Evolutionary conservation across 2,329 filamentous ascomycete species (phyloP), one percentile per base, ranked within the genome.

Genomic region (Trichoderma sp.): DNA sequence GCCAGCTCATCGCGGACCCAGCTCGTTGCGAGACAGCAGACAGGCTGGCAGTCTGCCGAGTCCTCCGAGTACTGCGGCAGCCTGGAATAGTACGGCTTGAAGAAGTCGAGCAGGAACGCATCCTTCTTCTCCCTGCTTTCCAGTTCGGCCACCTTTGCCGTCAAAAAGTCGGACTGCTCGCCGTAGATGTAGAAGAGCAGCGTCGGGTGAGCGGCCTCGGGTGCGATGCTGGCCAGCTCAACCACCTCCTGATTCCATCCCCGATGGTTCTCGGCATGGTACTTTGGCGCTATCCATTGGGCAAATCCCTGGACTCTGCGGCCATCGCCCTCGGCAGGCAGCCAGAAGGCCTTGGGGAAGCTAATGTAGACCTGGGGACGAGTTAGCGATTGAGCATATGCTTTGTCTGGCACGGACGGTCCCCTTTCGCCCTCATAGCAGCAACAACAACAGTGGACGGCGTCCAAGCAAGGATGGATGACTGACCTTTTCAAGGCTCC

Each of bases 101-200:
- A 91, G 78, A 91, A 92, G 12, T 79, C 71, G n/a, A 82, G 75
- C 0, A 96, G 80, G 52, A 85, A 83, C 0, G 76, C 73, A 19
- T 85, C 78, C 70, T 83, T 84, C 65, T 83, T 78, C 4, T 80
- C 72, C 24, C 81, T 77, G 2, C 80, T 73, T 2, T 75, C 56
- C 3, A 85, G 71, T 15, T 77, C 74, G 4, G 77, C 76, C 7
- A 85, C 71, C 19, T 77, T 74, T 14, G 76, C 75, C 0, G 83
- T 86, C 52, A 90, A 74, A 70, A 84, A 80, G 9, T 76, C 75
- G 0, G 85, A 87, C 73, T 88, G 85, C 21, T 82, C 83, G 44
- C 90, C 90, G 71, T 87, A 89, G 43, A 83, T 88, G 79, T 93
- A 97, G 82, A 96, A 97, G 28, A 97, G 84, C 4, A 97, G 82